These are phyloP conservation scores for Zygnema circumcarinatum DNA, from an alignment of 139 green algal genomes.

Conservation along the genomic window DNA sequence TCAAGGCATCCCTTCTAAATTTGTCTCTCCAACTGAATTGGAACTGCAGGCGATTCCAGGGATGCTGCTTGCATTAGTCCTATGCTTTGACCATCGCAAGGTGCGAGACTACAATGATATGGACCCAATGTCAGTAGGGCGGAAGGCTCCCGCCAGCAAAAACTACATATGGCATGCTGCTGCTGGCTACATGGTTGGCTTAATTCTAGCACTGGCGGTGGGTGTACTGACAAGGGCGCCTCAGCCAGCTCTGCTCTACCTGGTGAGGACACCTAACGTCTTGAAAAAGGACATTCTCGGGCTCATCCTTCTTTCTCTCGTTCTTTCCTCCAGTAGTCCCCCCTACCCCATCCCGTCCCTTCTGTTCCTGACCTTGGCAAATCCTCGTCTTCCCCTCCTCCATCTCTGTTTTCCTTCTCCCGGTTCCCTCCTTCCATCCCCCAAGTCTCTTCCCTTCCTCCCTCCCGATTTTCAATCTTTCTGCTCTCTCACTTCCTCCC, in stretches of 20 bases:
- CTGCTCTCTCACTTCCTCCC: not conserved
- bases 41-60: slow-evolving; percentile 58
- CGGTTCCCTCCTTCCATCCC: no score
- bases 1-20: not conserved
- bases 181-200: slow-evolving; percentile 43
- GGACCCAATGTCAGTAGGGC: not conserved
- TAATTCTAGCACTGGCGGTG: slow-evolving; percentile 46
- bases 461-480: not conserved
- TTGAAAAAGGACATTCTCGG: not conserved
- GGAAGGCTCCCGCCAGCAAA: not conserved
- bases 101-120: slow-evolving; percentile 30
- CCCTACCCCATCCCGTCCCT: not conserved
- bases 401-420: no score
- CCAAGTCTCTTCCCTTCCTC: no score
- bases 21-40: no score
- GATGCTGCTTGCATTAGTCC: slow-evolving; percentile 53
- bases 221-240: slow-evolving; percentile 47
- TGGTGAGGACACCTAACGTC: no score
- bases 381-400: no score
- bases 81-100: slow-evolving; percentile 57
- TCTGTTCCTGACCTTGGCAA: not conserved
- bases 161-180: slow-evolving; percentile 43
- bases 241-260: slow-evolving; percentile 55
- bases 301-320: not conserved
- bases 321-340: not conserved